Base-by-base conservation (phyloP, 495 filamentous ascomycete genomes). In the Lepidopterella palustris region DNA sequence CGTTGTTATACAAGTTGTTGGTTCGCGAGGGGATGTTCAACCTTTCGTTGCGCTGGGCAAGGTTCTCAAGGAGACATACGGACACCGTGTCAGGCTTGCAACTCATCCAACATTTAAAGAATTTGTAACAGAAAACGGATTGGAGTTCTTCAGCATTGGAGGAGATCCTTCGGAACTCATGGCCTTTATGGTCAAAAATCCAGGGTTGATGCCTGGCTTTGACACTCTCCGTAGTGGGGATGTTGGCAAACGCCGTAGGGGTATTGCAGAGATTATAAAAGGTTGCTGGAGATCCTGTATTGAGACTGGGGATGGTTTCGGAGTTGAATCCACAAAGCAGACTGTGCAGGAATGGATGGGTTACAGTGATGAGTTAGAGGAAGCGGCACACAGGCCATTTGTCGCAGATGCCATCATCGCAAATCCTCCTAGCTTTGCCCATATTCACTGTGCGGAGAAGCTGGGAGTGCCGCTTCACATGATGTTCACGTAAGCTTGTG, bases 391-490 rank as follows among this genome's bases (percentile, higher is more conserved):
- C 52, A 65, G 79, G 62, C 82, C 83, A 0, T 87, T 87, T 68
- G 76, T 86, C 4, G 84, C 84, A 0, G 81, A 87, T 58, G 81
- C 77, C 10, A 86, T 87, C 50, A 85, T 87, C 61, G 83, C 84
- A 0, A 87, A 86, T 68, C 84, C 84, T 1, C 82, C 82, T 1
- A 83, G 78, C 58, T 85, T 87, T 69, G 84, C 83, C 0, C 84
- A 87, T 74, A 64, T 86, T 0, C 83, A 86, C 65, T 84, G 80
- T 62, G 84, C 83, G 0, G 76, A 87, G 68, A 80, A 77, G 21
- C 64, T 88, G 8, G 77, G 77, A 0, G 77, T 87, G 27, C 84
- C 84, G 8, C 64, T 86, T 9, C 84, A 87, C 62, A 71, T 88
- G 59, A 83, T 87, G 77, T 86, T 85, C 67, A 86, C 83, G 66